Conservation (phyloP, 2,329 filamentous ascomycete genomes). For the Pestalotiopsis sp. region DNA sequence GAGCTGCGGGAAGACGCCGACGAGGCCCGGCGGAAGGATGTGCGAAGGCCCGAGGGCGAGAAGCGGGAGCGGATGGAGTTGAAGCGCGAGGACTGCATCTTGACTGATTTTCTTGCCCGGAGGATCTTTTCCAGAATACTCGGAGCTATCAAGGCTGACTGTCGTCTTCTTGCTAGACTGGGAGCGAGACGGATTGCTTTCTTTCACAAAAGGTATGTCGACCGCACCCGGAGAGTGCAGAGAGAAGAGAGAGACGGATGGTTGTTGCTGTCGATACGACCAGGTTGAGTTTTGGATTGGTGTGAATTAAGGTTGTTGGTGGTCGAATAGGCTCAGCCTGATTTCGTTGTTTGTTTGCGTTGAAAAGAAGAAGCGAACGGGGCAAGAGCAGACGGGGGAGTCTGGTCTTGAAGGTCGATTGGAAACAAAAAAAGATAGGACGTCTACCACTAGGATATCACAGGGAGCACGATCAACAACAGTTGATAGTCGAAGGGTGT, state of each 20-base stretch:
- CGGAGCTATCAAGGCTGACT: background rate
- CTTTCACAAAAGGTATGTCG: background rate
- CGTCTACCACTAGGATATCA: conserved; percentile 22
- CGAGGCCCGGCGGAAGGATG: conserved; percentile 53
- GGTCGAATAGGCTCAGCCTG: conserved; percentile 31
- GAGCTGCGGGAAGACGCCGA: conserved; percentile 43
- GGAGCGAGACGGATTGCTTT: background rate
- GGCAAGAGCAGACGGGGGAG: conserved; percentile 16
- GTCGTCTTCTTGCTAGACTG: background rate
- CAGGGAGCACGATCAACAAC: conserved; percentile 13
- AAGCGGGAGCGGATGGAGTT: conserved; percentile 52
- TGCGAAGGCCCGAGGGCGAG: conserved; percentile 48
- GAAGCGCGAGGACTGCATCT: conserved; percentile 50
- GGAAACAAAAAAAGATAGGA: conserved; percentile 30
- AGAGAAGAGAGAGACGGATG: conserved; percentile 1
- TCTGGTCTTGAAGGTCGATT: conserved; percentile 7
- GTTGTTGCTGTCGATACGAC: conserved; percentile 1
- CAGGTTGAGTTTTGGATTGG: background rate
- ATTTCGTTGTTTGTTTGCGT: conserved; percentile 13
- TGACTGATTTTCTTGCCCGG: conserved; percentile 21
- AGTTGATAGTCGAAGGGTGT: background rate
- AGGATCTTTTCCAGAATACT: conserved; percentile 4
- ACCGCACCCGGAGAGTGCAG: background rate
- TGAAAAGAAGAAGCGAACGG: conserved; percentile 28
- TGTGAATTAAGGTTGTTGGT: conserved; percentile 12